Conservation (phyloP, 129 eudicot species). For the Rutidosis leptorrhynchoides region DNA sequence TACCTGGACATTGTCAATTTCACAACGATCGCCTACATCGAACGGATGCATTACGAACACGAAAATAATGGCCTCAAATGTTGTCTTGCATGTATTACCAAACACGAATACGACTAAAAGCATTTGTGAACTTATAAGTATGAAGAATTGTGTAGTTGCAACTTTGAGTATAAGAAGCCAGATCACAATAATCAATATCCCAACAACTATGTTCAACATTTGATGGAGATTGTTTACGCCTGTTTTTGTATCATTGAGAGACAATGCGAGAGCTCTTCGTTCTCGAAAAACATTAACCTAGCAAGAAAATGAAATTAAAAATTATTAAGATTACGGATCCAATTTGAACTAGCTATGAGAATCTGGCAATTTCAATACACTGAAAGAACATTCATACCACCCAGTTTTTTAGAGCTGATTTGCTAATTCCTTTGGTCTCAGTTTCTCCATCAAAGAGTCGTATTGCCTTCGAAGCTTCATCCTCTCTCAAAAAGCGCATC, state of each 20-base stretch:
- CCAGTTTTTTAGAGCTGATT: conserved; percentile 78
- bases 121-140: conserved; percentile 66
- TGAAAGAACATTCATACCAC: conserved; percentile 47
- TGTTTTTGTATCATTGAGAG: conserved; percentile 78
- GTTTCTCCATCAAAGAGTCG: conserved; percentile 49
- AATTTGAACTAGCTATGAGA: background rate
- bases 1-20: conserved; percentile 73
- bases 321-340: background rate
- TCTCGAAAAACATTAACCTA: conserved; percentile 80
- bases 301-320: too few species aligned
- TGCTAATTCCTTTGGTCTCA: conserved; percentile 73
- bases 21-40: conserved; percentile 88
- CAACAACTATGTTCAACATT: conserved; percentile 54
- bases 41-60: conserved; percentile 80
- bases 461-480: conserved; percentile 57
- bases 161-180: conserved; percentile 82
- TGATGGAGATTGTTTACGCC: conserved; percentile 82
- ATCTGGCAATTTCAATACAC: background rate
- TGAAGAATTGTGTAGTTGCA: conserved; percentile 62
- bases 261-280: conserved; percentile 74
- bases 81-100: conserved; percentile 84
- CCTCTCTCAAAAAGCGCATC: conserved; percentile 71
- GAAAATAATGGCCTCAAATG: conserved; percentile 84
- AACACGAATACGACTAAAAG: conserved; percentile 69
- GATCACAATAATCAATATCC: conserved; percentile 45